phyloP scores from a whole-genome alignment of 2,329 filamentous ascomycete genomes.

The Canariomyces notabilis region DNA sequence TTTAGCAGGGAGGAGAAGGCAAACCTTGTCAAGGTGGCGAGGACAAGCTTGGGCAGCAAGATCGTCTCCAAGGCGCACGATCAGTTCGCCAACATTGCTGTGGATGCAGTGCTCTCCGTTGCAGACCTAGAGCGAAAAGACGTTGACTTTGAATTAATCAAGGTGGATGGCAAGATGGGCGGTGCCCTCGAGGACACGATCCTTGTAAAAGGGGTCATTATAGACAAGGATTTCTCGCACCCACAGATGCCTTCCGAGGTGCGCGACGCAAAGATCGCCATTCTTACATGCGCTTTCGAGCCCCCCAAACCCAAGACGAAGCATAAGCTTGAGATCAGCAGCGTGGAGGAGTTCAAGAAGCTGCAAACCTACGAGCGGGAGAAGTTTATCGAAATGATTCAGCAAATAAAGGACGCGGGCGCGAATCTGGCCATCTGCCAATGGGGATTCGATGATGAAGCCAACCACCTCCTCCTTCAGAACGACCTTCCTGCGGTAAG shows the following conservation, averaged over 20 bases:
- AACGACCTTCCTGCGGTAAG: slow-evolving; percentile 92
- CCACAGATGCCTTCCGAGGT: slow-evolving; percentile 98
- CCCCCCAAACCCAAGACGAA: slow-evolving; percentile 99
- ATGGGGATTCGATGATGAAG: slow-evolving; percentile 99
- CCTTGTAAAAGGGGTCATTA: slow-evolving; percentile 93
- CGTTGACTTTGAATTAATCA: slow-evolving; percentile 98
- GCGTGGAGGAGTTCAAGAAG: slow-evolving; percentile 97
- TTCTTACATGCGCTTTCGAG: slow-evolving; percentile 96
- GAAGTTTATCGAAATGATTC: slow-evolving; percentile 98
- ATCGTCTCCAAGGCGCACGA: slow-evolving; percentile 99
- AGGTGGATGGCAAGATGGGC: slow-evolving; percentile 97
- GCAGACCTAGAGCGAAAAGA: slow-evolving; percentile 94
- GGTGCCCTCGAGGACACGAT: slow-evolving; percentile 89
- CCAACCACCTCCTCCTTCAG: slow-evolving; percentile 93
- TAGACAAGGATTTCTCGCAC: slow-evolving; percentile 99
- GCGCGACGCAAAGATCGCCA: slow-evolving; percentile 91
- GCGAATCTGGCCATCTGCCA: slow-evolving; percentile 98
- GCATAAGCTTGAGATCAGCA: slow-evolving; percentile 97
- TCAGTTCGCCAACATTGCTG: slow-evolving; percentile 94
- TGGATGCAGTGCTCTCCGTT: slow-evolving; percentile 93
- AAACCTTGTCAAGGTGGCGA: slow-evolving; percentile 90
- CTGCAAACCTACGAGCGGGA: slow-evolving; percentile 91
- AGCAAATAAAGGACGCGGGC: slow-evolving; percentile 94
- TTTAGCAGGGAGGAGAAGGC: slow-evolving; percentile 75
- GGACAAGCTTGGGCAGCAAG: slow-evolving; percentile 94